Evolutionary conservation across 75 land plant species (phyloP), one percentile per base, ranked within the genome.

Genomic region (Ceratopteris richardii): DNA sequence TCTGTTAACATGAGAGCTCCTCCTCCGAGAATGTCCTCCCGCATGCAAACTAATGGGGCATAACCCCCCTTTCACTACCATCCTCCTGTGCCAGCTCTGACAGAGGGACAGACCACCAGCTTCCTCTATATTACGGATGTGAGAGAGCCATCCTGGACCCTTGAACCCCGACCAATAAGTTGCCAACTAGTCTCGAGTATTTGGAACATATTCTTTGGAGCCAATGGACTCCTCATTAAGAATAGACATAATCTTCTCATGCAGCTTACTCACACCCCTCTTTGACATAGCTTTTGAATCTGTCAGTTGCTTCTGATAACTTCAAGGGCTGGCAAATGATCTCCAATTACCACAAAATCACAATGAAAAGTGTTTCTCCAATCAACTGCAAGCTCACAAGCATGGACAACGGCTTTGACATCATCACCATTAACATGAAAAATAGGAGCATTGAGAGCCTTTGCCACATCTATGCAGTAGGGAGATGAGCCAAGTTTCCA

Each of bases 361-460:
- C 90, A 77, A 62, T 89, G 88, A 67, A 92, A 92, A 0, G 65
- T 84, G 62, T 86, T 82, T 26, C 97, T 85, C 97, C 97, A 92
- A n/a, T n/a, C n/a, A n/a, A n/a, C n/a, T n/a, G n/a, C n/a, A n/a
- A n/a, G n/a, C n/a, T n/a, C n/a, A n/a, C 42, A 92, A 11, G 64
- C 97, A 68, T 82, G 90, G 36, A 78, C 90, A 36, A 92, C 97
- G 28, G 97, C 89, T 51, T 92, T 95, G 65, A 92, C 62, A 74
- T 92, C 97, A 71, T 92, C 97, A 13, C 97, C 97, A 65, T 92
- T 92, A 22, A 92, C 97, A 62, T 92, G 97, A 63, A 92, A 88
- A 56, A 92, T 92, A 7, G 97, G 97, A 44, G 82, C 96, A 79
- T 75, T 61, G 60, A 92, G 58, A 20, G 97, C 95, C 63, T 92